Base-by-base conservation (phyloP, 164 flowering plant genomes). In the Taxillus chinensis region DNA sequence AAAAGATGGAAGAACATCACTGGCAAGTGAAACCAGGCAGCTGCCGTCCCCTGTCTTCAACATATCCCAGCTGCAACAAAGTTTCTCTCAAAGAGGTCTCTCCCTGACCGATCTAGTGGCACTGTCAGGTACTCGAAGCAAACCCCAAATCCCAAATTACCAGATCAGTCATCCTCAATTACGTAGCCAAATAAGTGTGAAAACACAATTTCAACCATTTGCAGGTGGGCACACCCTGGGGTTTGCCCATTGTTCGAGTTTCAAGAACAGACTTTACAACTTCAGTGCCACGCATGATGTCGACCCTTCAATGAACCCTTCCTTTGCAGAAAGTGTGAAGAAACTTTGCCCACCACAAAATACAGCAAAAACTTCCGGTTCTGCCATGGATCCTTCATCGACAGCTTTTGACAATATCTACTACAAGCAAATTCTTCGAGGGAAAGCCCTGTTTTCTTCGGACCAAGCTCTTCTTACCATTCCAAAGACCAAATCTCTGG, bases 181-280 rank as follows among this genome's bases (percentile, higher is more conserved):
- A 46, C 16, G 57, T 14, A 17, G 9, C 45, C 5, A 5, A 51
- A 8, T 43, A 54, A 2, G 38, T 45, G 43, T 48, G 27, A 16
- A 27, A 41, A 48, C n/a, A 17, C 38, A 4, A 52, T 9, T 55
- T 55, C 17, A 45, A 8, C 12, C 14, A 48, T 62, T 1, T 64
- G 62, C 67, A 82, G 84, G 83, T 39, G 87, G 70, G 10, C 86
- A 82, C 68, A 80, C 84, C 15, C 63, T 83, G 1, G 85, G 85
- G 5, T 83, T 83, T 54, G 46, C 83, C 3, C 87, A 83, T 60
- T 80, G 85, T 45, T 79, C 87, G 2, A 79, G 83, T 3, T 81
- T 79, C 68, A 45, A 73, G 51, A 76, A 67, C 67, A 68, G 85
- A 55, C 74, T 83, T 65, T 73, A 60, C 79, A 77, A 77, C 72